Base-by-base conservation (phyloP, 257 asterid genomes). In the Salvia hispanica region DNA sequence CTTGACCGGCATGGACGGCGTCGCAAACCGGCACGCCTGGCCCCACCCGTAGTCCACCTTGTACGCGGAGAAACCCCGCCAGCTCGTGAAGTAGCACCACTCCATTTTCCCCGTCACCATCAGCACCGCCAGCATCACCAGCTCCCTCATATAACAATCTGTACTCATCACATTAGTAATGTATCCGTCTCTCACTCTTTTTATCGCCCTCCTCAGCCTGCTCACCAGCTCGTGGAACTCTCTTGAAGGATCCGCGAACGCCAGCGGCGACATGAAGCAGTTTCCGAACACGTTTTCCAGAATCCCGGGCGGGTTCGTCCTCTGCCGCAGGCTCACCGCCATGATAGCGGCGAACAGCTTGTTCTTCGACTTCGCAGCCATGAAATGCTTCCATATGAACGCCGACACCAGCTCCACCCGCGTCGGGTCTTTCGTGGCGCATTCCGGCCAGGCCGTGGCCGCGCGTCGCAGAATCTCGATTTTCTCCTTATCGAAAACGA, bases 11-110 rank as follows among this genome's bases (percentile, higher is more conserved):
- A 74, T 34, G 0, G 79, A 43, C 5, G 80, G 18, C 6, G 84
- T 62, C 50, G 80, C 53, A 1, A 59, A 73, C 85, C 84, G 72
- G 39, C 34, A 14, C 5, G 86, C 83, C 55, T 31, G 77, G 5
- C 85, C 84, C 79, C 78, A 77, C 1, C 86, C 82, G n/a, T 44
- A 84, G 50, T 84, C 86, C 12, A 81, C 77, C 7, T 79, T 77
- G 39, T 84, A 81, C 2, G 77, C 8, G 3, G 81, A 78, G 77
- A 79, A 81, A 25, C 80, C 73, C 25, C 77, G 67, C 86, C 89
- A 84, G 8, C 85, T 84, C 40, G 77, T 81, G 25, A 84, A 81
- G 44, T 5, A 15, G 46, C 75, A 78, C 36, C 16, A 13, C 16
- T 48, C 67, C 53, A 44, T 2, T 11, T 59, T 59, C 68, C 54